A percentile compares a stretch with the other conserved stretches of the same genome.
Evolutionary conservation across 2,329 filamentous ascomycete species (phyloP).

Genomic region (Phaeophleospora eucalypticola): DNA sequence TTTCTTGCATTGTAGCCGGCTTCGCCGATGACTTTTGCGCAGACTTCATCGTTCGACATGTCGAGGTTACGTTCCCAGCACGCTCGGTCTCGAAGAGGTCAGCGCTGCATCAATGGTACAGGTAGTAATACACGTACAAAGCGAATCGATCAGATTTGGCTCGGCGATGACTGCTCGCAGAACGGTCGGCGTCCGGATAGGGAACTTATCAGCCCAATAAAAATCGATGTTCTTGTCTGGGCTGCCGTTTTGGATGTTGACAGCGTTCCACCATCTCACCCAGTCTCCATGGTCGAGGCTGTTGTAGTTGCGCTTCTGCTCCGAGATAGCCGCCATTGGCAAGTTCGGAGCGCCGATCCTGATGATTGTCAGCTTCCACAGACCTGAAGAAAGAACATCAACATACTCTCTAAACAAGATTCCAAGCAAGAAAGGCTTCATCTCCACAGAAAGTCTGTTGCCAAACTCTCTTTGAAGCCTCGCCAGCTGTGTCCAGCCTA

Average conservation of each 20-base stretch:
- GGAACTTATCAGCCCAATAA: constrained; percentile 22
- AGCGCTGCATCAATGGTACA: constrained; percentile 1
- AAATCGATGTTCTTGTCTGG: constrained; percentile 19
- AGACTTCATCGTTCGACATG: constrained; percentile 20
- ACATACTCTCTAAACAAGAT: constrained; percentile 21
- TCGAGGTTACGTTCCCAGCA: constrained; percentile 25
- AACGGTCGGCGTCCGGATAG: constrained; percentile 20
- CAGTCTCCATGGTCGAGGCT: constrained; percentile 20
- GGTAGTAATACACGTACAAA: constrained; percentile 14
- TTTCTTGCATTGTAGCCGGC: constrained; percentile 15
- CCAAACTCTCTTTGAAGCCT: constrained; percentile 18
- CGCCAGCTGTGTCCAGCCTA: constrained; percentile 21
- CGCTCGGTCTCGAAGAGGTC: constrained; percentile 13
- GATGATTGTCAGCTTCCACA: constrained; percentile 1
- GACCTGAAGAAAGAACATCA: background rate
- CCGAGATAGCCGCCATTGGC: constrained; percentile 17
- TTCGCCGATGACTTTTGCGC: constrained; percentile 15
- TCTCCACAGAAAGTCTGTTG: constrained; percentile 14
- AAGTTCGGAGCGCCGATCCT: constrained; percentile 22
- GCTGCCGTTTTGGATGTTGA: constrained; percentile 18
- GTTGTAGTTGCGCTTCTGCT: constrained; percentile 20
- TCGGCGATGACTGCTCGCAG: constrained; percentile 17
- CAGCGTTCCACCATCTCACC: constrained; percentile 24
- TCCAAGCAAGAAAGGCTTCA: constrained; percentile 23
- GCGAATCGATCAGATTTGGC: constrained; percentile 11